These are phyloP conservation scores for Circinella umbellata DNA, from an alignment of 371 early-diverging fungal species.

Conservation along the genomic window DNA sequence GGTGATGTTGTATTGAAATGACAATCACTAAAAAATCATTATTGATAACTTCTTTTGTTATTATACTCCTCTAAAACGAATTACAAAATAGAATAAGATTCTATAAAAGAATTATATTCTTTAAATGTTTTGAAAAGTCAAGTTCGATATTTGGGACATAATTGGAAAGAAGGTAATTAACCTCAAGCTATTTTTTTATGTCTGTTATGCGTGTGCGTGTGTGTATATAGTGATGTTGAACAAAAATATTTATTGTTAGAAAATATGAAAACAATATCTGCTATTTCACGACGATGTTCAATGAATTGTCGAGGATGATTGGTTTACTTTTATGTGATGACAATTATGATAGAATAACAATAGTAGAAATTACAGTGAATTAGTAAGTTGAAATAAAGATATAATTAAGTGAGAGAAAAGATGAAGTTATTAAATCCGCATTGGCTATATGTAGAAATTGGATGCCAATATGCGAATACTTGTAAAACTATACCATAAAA, in stretches of 20 bases:
- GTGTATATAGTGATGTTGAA: too few relatives aligned
- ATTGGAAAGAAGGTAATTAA: constrained; percentile 75
- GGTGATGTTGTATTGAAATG: too few relatives aligned
- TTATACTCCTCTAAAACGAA: constrained; percentile 71
- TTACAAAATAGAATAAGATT: constrained; percentile 69
- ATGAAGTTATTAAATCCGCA: constrained; percentile 2
- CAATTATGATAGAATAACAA: constrained; percentile 14
- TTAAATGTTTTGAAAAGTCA: constrained; percentile 82
- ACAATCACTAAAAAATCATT: too few relatives aligned
- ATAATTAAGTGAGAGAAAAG: too few relatives aligned
- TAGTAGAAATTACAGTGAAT: constrained; percentile 63
- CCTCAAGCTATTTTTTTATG: too few relatives aligned
- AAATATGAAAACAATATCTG: constrained; percentile 84
- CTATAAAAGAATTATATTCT: constrained; percentile 69
- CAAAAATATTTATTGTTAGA: background rate
- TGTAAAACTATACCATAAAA: constrained; percentile 66
- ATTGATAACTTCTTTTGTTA: too few relatives aligned
- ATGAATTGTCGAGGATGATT: constrained; percentile 74
- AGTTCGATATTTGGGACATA: constrained; percentile 78
- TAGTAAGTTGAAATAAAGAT: constrained; percentile 44
- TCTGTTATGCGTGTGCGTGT: too few relatives aligned
- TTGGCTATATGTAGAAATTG: constrained; percentile 41
- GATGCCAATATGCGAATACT: constrained; percentile 60
- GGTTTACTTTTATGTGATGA: constrained; percentile 52
- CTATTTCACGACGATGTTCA: constrained; percentile 71